Evolutionary conservation across 2,329 filamentous ascomycete genomes (phyloP).

Genomic region (Thermothelomyces thermophilus): DNA sequence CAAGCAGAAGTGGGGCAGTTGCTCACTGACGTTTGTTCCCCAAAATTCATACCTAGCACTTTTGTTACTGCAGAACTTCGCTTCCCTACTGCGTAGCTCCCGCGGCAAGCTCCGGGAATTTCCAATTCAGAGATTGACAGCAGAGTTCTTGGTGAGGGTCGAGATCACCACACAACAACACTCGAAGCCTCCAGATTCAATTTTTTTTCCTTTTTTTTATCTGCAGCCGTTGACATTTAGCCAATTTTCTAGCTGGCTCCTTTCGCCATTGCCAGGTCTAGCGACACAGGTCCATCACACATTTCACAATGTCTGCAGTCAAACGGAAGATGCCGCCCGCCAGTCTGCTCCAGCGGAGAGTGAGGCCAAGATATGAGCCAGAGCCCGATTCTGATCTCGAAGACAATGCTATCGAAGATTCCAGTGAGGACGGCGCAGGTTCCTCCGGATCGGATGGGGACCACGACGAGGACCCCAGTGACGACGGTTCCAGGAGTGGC

Average conservation of each 20-base stretch:
- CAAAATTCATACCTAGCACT: too few species aligned
- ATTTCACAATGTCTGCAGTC: conserved; percentile 17
- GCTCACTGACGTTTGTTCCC: background rate
- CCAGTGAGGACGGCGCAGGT: conserved; percentile 24
- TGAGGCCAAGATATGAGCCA: conserved; percentile 22
- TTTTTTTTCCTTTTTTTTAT: too few species aligned
- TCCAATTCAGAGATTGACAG: background rate
- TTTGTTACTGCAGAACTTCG: background rate
- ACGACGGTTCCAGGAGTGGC: conserved; percentile 13
- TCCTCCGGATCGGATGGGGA: conserved; percentile 11
- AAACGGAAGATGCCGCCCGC: conserved; percentile 21
- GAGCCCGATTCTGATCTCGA: conserved; percentile 25
- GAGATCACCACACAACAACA: background rate
- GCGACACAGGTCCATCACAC: background rate
- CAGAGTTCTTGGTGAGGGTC: background rate
- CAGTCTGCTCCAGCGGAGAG: conserved; percentile 21
- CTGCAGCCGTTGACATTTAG: too few species aligned
- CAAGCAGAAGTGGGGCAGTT: background rate
- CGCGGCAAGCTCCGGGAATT: background rate
- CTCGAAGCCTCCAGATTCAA: background rate
- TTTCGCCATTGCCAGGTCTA: too few species aligned
- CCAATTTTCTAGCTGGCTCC: too few species aligned
- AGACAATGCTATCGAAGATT: conserved; percentile 17
- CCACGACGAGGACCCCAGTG: conserved; percentile 15
- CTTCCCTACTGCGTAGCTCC: too few species aligned